A percentile compares a stretch with the other conserved stretches of the same genome.
Evolutionary conservation across 2,329 filamentous ascomycete genomes (phyloP).

Genomic region (Chaetomiaceae sp.): DNA sequence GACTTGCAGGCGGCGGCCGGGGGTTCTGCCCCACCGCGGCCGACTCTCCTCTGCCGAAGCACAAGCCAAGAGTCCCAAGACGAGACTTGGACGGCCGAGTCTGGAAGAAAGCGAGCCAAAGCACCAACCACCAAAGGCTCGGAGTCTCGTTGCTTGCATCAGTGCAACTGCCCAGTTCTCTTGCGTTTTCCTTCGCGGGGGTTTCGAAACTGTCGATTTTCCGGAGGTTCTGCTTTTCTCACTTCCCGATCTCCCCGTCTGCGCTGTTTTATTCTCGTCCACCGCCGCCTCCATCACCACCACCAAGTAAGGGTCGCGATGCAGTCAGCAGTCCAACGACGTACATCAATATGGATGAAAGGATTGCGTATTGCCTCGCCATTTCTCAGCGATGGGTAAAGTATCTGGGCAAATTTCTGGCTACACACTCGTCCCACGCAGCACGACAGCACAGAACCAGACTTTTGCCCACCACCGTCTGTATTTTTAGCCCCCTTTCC

Average conservation of each 20-base stretch:
- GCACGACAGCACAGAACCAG: too few species aligned
- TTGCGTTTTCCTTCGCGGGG: too few species aligned
- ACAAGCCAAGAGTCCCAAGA: conserved; percentile 2
- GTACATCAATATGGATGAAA: neutral
- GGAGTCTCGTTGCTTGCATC: too few species aligned
- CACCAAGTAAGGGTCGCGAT: neutral
- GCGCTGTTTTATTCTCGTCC: too few species aligned
- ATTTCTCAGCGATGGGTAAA: neutral
- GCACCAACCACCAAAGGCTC: too few species aligned
- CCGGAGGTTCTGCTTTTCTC: too few species aligned
- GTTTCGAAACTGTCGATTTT: too few species aligned
- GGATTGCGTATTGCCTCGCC: neutral
- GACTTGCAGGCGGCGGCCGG: conserved; percentile 27
- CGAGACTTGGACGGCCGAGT: neutral
- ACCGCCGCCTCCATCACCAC: neutral
- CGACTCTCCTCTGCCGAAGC: neutral
- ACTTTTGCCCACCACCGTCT: conserved; percentile 3
- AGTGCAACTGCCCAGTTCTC: too few species aligned
- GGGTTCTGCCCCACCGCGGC: conserved; percentile 26
- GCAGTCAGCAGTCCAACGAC: conserved; percentile 6
- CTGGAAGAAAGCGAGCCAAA: too few species aligned
- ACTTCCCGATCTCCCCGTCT: too few species aligned
- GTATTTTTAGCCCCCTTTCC: conserved; percentile 11
- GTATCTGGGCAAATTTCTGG: neutral
- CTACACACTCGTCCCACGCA: neutral